These are phyloP conservation scores for Hirsutella thompsonii DNA, from an alignment of 2,329 filamentous ascomycete species.

Conservation along the genomic window DNA sequence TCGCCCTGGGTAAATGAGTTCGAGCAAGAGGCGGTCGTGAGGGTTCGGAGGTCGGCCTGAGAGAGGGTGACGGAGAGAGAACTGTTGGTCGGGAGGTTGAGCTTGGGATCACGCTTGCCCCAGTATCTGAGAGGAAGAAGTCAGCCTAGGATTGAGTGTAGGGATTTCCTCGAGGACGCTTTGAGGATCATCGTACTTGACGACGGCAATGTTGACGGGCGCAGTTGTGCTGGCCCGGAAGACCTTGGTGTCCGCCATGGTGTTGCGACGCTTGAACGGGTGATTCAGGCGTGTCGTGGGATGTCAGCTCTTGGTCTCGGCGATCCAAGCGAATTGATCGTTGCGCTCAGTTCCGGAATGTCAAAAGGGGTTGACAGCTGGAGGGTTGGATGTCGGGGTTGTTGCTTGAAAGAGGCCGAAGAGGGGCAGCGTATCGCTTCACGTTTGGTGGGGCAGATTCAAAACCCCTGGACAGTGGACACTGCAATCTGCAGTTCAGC, in stretches of 20 bases:
- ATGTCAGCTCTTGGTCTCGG: no score
- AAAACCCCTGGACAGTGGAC: no score
- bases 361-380: no score
- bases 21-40: constrained; percentile 91
- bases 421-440: no score
- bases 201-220: constrained; percentile 94
- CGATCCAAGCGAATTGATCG: no score
- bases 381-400: no score
- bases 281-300: no score
- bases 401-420: no score
- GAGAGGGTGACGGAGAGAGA: constrained; percentile 95
- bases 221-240: constrained; percentile 93
- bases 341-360: no score
- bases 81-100: constrained; percentile 96
- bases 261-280: no score
- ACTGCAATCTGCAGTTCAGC: no score
- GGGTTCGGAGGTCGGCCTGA: constrained; percentile 83
- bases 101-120: constrained; percentile 88
- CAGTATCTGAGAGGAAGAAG: constrained; percentile 48
- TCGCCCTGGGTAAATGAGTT: constrained; percentile 52
- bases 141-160: not conserved
- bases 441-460: no score
- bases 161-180: not conserved
- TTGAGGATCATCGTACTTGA: constrained; percentile 57
- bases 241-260: constrained; percentile 43